Conservation (phyloP, 2,329 filamentous ascomycete genomes). For the Metarhizium guizhouense region DNA sequence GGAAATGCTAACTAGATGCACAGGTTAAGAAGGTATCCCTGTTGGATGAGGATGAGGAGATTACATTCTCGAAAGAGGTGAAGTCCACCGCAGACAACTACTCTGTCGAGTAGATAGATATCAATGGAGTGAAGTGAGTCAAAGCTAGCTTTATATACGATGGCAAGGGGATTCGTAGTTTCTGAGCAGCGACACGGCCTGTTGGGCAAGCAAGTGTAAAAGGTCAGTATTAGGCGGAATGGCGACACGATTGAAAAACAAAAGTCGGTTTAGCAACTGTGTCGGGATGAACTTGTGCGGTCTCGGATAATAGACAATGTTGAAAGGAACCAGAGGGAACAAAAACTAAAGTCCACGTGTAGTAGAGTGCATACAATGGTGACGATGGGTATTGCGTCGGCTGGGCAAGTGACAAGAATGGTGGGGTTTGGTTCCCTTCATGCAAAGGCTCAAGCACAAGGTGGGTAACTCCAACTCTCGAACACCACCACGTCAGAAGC, state of each 20-base stretch:
- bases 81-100: conserved; percentile 70
- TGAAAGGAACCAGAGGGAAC: not conserved
- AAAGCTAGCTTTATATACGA: not conserved
- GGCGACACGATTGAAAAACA: not conserved
- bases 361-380: not conserved
- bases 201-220: conserved; percentile 4
- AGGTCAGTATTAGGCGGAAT: not conserved
- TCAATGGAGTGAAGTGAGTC: not conserved
- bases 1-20: conserved; percentile 15
- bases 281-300: not conserved
- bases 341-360: not conserved
- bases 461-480: too few relatives aligned
- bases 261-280: not conserved
- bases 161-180: not conserved
- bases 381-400: too few relatives aligned
- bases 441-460: too few relatives aligned
- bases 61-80: conserved; percentile 75
- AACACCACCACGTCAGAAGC: not conserved
- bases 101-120: conserved; percentile 61
- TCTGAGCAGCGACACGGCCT: not conserved
- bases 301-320: not conserved
- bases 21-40: conserved; percentile 60
- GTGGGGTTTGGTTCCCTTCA: not conserved
- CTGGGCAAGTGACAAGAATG: not conserved
- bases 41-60: conserved; percentile 66